Base-by-base conservation (phyloP, 768 basidiomycete genomes). In the Tubosaeta sp. region DNA sequence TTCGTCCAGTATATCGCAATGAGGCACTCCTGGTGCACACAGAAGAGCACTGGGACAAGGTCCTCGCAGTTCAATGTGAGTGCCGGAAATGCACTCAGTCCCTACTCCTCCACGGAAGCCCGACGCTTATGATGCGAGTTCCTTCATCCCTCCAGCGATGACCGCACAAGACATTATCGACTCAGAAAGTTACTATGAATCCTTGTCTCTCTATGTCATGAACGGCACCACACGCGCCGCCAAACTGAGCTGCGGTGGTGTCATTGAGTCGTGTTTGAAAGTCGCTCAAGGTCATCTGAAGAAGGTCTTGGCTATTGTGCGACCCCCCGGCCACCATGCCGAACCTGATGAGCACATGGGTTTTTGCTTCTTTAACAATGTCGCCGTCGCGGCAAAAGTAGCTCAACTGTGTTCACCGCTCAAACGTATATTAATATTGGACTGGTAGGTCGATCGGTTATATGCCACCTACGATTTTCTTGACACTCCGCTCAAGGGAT, bases 291-390 rank as follows among this genome's bases (percentile, higher is more conserved):
- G 85, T 13, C 78, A 85, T 58, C 74, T 97, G 35, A 79, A 86
- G 62, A 97, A 95, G 68, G 78, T 89, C 0, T 88, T 99, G 65
- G 97, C 97, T 2, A 91, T 98, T 55, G 95, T 98, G 33, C 82
- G 97, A 48, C 97, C 97, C 12, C 97, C 97, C 0, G 97, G 97
- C 0, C 97, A 99, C 66, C 97, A 99, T 64, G 95, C 97, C 6
- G 97, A 99, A 66, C 97, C 97, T 5, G 91, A 97, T 58, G 88
- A 95, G 65, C 90, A 92, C 57, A 97, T 98, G 95, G 97, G 97
- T 1, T 99, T 99, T 69, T 98, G 97, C 71, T 97, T 99, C 75
- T 97, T 94, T 74, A 99, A 99, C 70, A 99, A 99, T 65, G 94
- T 95, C 32, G 88, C 97, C 1, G 89, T 99, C 14, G 95, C 95